These are phyloP conservation scores for Lachnellula arida DNA, from an alignment of 2,329 filamentous ascomycete genomes.

Conservation along the genomic window DNA sequence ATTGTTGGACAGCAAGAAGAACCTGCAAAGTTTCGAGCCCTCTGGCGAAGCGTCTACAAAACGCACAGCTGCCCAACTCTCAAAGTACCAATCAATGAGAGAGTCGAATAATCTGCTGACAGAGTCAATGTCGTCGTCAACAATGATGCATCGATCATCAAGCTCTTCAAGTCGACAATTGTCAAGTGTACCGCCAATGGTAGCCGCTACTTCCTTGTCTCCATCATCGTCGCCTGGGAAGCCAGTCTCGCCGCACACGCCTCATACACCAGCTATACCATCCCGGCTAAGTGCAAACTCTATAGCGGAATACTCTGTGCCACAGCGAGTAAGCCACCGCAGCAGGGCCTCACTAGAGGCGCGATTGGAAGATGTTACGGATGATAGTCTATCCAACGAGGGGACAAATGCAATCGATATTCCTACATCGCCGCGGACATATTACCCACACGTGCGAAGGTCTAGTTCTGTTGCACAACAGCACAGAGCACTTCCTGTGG, in stretches of 20 bases:
- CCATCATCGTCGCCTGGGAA: slow-evolving; percentile 87
- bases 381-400: slow-evolving; percentile 35
- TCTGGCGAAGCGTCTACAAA: slow-evolving; percentile 66
- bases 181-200: slow-evolving; percentile 61
- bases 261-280: slow-evolving; percentile 88
- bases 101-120: slow-evolving; percentile 86
- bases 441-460: slow-evolving; percentile 50
- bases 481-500: slow-evolving; percentile 48
- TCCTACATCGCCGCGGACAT: slow-evolving; percentile 61
- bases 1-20: slow-evolving; percentile 80
- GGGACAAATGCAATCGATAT: slow-evolving; percentile 68
- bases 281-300: slow-evolving; percentile 91
- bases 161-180: slow-evolving; percentile 63
- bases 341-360: slow-evolving; percentile 20
- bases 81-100: slow-evolving; percentile 81
- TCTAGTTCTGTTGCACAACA: slow-evolving; percentile 67
- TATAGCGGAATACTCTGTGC: slow-evolving; percentile 61
- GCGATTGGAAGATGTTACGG: slow-evolving; percentile 22
- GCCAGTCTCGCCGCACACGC: slow-evolving; percentile 82
- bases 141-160: slow-evolving; percentile 77
- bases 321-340: slow-evolving; percentile 20
- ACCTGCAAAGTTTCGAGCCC: slow-evolving; percentile 72
- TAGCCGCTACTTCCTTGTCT: slow-evolving; percentile 68
- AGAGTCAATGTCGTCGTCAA: slow-evolving; percentile 88
- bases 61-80: slow-evolving; percentile 72